A percentile compares a stretch with the other conserved stretches of the same genome.
Evolutionary conservation across 192 early-diverging fungal genomes (phyloP).

Genomic region (Geranomyces variabilis): DNA sequence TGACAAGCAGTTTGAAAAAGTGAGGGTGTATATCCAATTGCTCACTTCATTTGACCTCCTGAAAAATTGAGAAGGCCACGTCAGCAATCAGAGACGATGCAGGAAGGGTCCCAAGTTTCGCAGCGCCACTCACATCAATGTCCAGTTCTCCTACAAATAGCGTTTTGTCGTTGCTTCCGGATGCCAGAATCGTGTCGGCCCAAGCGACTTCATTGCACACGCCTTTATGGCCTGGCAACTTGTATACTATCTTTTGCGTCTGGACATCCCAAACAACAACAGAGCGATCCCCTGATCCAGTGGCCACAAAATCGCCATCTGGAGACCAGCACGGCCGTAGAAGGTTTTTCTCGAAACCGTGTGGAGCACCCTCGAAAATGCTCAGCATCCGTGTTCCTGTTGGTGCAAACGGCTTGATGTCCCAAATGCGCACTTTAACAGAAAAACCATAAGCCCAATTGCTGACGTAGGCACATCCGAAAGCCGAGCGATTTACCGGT

Average conservation of each 20-base stretch:
- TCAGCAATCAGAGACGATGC: no score
- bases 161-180: constrained; percentile 83
- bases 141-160: constrained; percentile 66
- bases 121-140: constrained; percentile 27
- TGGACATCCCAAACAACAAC: constrained; percentile 88
- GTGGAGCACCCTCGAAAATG: constrained; percentile 84
- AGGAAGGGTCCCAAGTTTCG: no score
- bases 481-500: constrained; percentile 56
- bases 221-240: constrained; percentile 94
- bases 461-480: background rate
- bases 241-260: constrained; percentile 83
- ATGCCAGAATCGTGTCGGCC: constrained; percentile 77
- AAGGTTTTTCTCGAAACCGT: constrained; percentile 94
- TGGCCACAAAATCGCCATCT: constrained; percentile 82
- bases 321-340: constrained; percentile 87
- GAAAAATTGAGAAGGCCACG: no score
- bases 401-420: constrained; percentile 85
- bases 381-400: constrained; percentile 71
- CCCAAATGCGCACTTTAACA: constrained; percentile 80
- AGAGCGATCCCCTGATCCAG: constrained; percentile 82
- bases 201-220: constrained; percentile 93
- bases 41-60: no score
- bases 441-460: background rate
- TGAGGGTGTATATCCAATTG: no score
- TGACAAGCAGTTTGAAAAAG: no score